Base-by-base conservation (phyloP, 2,329 filamentous ascomycete genomes). In the Metarhizium album region DNA sequence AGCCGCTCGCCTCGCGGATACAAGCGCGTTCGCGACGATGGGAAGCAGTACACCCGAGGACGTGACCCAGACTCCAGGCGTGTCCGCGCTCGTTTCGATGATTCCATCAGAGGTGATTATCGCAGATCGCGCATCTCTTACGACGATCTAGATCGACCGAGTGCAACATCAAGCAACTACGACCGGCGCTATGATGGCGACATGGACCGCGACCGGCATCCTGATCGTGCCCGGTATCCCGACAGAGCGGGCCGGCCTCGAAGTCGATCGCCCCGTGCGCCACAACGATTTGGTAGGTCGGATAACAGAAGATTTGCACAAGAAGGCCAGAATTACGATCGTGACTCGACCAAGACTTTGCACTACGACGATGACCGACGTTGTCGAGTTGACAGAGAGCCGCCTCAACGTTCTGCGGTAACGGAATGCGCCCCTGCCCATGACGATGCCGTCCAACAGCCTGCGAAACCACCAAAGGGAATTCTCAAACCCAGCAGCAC, bases 381-480 rank as follows among this genome's bases (percentile, higher is more conserved):
- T 27, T 40, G 42, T 42, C 33, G 42, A 46, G 56, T 70, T 75
- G 80, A 71, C 72, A 55, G 57, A 62, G 77, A 74, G 74, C 75
- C 77, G 75, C 82, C 76, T 73, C 82, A 79, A 73, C 77, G 76
- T 74, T 77, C 74, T 70, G 72, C 75, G 67, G 72, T 75, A 72
- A 74, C 72, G 72, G 72, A 77, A 70, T 73, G 70, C 72, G 75
- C 74, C 75, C 75, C 70, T 71, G 66, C 71, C 71, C 69, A 71
- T 67, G 82, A 72, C 76, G 66, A 75, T 71, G 73, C 84, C 74
- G 75, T 82, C 86, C 84, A 87, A 82, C 74, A 70, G 78, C 72
- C 71, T 69, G 80, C 78, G 78, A 75, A 29, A 24, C 31, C 23
- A 31, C 24, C 4, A 31, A 49, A 45, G 47, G 47, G 37, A 22